Evolutionary conservation across 441 rosid species (phyloP).

Genomic region (Euphorbia corollata): DNA sequence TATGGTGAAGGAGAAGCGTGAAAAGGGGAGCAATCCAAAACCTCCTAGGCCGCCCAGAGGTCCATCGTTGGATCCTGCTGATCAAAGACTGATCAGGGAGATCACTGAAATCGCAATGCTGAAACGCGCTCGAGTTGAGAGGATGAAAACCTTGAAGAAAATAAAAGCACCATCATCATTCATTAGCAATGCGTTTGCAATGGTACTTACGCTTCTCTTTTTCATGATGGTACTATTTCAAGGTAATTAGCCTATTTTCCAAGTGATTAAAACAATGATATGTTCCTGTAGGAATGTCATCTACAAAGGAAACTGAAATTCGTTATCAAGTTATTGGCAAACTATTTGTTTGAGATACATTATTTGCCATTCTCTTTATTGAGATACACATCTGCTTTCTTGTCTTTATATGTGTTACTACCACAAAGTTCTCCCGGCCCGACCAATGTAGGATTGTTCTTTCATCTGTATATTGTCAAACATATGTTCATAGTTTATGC

Average conservation of each 20-base stretch:
- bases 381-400: no score
- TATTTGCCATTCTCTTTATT: not conserved
- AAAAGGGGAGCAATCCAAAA: constrained; percentile 50
- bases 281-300: constrained; percentile 49
- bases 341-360: not conserved
- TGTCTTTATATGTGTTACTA: no score
- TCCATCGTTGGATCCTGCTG: constrained; percentile 77
- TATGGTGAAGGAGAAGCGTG: constrained; percentile 51
- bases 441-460: no score
- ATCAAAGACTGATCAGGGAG: constrained; percentile 72
- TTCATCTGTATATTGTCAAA: no score
- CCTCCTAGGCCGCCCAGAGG: constrained; percentile 75
- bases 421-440: no score
- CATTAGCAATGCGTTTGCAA: constrained; percentile 43
- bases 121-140: constrained; percentile 77
- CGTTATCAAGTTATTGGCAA: not conserved
- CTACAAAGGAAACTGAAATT: constrained; percentile 31
- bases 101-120: constrained; percentile 72
- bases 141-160: constrained; percentile 84
- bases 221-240: constrained; percentile 44
- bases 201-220: constrained; percentile 56
- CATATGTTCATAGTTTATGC: no score
- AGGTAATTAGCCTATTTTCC: constrained; percentile 12
- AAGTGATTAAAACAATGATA: not conserved
- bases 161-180: constrained; percentile 61